A percentile compares a stretch with the other conserved stretches of the same genome.
phyloP scores from a whole-genome alignment of 2,329 filamentous ascomycete genomes.

The Penicillium concentricum region DNA sequence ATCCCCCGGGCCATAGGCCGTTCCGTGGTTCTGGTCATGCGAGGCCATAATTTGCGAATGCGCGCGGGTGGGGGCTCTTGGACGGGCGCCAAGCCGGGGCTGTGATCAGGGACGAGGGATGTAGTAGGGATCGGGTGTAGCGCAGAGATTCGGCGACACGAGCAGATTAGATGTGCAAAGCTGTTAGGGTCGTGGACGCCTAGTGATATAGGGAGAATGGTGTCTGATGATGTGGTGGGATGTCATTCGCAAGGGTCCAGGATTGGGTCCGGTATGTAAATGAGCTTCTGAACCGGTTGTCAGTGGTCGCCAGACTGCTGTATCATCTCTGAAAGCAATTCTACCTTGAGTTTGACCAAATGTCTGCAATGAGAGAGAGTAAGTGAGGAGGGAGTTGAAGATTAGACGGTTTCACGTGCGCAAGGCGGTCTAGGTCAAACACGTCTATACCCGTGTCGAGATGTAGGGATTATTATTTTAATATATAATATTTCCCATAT shows the following conservation, averaged over 20 bases:
- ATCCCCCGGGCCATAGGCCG: slow-evolving; percentile 38
- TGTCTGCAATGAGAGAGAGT: not conserved
- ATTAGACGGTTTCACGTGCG: slow-evolving; percentile 23
- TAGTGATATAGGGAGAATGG: slow-evolving; percentile 1
- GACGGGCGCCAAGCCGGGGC: not conserved
- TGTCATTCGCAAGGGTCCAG: slow-evolving; percentile 20
- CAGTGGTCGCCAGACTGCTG: slow-evolving; percentile 3
- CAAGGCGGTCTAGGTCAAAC: slow-evolving; percentile 24
- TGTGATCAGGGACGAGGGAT: not conserved
- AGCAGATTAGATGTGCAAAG: not conserved
- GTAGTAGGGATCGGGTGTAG: not conserved
- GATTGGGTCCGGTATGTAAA: not conserved
- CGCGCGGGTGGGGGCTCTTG: slow-evolving; percentile 17
- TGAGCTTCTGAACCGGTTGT: slow-evolving; percentile 7
- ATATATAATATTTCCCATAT: not conserved
- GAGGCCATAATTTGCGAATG: slow-evolving; percentile 30
- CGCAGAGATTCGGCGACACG: not conserved
- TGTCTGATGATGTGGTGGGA: slow-evolving; percentile 6
- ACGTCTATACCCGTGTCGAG: not conserved
- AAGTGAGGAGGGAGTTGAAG: slow-evolving; percentile 5
- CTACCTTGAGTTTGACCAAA: slow-evolving; percentile 5
- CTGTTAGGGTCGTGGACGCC: slow-evolving; percentile 8
- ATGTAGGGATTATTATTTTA: not conserved
- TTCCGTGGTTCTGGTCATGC: slow-evolving; percentile 32
- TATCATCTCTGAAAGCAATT: not conserved